phyloP scores from a whole-genome alignment of 2,329 filamentous ascomycete genomes.

The Phialophora chinensis region DNA sequence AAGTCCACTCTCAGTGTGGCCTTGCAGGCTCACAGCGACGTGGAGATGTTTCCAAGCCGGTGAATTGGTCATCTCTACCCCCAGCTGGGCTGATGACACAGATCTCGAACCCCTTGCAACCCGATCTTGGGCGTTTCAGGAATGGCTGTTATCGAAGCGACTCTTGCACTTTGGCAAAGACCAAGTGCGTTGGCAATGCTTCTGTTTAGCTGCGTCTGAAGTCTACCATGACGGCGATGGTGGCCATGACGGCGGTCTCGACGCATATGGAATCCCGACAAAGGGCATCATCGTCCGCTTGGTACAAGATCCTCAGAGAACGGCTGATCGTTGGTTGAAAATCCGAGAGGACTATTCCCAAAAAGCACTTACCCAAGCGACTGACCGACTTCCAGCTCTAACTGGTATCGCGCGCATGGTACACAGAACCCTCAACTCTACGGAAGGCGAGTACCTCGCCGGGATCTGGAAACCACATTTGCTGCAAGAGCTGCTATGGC shows the following conservation, averaged over 20 bases:
- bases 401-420: constrained; percentile 9
- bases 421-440: not conserved
- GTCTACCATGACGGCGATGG: not conserved
- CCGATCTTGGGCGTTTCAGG: constrained; percentile 7
- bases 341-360: constrained; percentile 3
- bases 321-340: not conserved
- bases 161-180: constrained; percentile 13
- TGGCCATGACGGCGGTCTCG: not conserved
- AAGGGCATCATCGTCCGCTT: constrained; percentile 2
- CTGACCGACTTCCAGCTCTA: not conserved
- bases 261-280: constrained; percentile 1
- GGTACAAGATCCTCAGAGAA: not conserved
- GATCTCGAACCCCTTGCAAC: constrained; percentile 5
- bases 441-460: constrained; percentile 4
- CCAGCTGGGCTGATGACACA: constrained; percentile 4
- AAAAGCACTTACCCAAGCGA: constrained; percentile 3
- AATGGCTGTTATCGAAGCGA: constrained; percentile 8
- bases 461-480: constrained; percentile 9
- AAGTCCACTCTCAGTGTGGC: constrained; percentile 4
- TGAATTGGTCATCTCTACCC: constrained; percentile 5
- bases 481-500: constrained; percentile 4
- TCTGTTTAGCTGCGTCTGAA: constrained; percentile 4
- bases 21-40: constrained; percentile 5
- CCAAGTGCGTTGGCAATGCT: constrained; percentile 13
- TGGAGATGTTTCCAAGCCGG: constrained; percentile 1